These are phyloP conservation scores for Globisporangium irregulare DNA, from an alignment of 352 stramenopile species.

Conservation along the genomic window DNA sequence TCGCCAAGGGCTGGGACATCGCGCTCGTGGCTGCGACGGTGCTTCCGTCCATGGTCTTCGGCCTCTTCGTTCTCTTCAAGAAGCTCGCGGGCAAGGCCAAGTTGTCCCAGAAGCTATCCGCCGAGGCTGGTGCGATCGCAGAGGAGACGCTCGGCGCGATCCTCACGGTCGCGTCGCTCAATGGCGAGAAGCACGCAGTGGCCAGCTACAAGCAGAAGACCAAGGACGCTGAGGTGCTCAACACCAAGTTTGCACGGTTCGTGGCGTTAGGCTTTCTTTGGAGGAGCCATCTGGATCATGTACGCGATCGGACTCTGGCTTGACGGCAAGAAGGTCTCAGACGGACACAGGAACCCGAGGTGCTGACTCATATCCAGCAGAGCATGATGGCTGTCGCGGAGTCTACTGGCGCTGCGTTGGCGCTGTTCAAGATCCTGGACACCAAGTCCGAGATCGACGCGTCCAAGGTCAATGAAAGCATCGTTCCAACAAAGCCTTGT, in stretches of 20 bases:
- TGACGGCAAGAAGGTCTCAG: not conserved
- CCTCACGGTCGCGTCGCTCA: no score
- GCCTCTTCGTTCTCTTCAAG: no score
- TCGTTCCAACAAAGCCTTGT: not conserved
- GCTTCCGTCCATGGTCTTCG: no score
- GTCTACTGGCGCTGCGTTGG: not conserved
- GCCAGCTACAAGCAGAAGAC: no score
- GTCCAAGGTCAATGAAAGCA: not conserved
- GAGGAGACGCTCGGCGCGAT: no score
- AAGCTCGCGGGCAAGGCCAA: no score
- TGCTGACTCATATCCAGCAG: not conserved
- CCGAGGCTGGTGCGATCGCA: no score
- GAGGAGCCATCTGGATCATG: not conserved
- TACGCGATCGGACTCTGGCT: not conserved
- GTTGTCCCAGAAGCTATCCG: no score
- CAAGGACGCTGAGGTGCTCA: not conserved
- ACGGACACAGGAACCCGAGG: not conserved
- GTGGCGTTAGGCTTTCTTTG: not conserved
- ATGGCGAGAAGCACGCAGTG: no score
- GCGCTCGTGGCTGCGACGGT: no score
- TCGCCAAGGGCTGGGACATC: no score
- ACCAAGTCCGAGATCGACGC: not conserved
- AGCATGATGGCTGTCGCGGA: not conserved
- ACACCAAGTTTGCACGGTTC: not conserved
- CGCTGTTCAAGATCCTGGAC: not conserved